A percentile compares a stretch with the other conserved stretches of the same genome.
Evolutionary conservation across 1,284 basidiomycete genomes (phyloP).

Genomic region (Cryptococcus sp.): DNA sequence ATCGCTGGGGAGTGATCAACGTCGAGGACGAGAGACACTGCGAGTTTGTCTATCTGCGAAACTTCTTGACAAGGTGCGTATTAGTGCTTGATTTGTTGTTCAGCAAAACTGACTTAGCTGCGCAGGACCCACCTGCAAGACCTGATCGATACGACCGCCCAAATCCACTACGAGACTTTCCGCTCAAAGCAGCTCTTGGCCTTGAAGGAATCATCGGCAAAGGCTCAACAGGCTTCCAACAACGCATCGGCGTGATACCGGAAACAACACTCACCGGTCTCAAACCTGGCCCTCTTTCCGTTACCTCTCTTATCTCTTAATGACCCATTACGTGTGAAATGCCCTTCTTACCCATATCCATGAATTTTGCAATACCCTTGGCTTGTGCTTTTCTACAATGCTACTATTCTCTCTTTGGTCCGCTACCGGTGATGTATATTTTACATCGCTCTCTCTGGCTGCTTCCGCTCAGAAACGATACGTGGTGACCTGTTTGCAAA

Average conservation of each 20-base stretch:
- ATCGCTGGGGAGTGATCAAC: conserved; percentile 97
- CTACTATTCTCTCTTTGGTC: background rate
- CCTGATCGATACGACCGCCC: conserved; percentile 96
- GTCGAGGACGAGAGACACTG: conserved; percentile 96
- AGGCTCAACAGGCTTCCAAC: conserved; percentile 35
- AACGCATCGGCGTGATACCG: background rate
- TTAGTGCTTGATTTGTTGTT: background rate
- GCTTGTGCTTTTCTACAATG: background rate
- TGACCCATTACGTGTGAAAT: background rate
- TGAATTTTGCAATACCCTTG: background rate
- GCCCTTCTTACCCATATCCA: background rate
- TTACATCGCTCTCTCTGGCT: no score
- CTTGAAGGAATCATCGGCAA: conserved; percentile 54
- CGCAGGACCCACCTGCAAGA: conserved; percentile 92
- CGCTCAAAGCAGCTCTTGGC: conserved; percentile 79
- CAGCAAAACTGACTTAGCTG: background rate
- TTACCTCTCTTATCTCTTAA: no score
- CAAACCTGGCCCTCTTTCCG: background rate
- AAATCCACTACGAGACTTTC: conserved; percentile 99
- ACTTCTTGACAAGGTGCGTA: conserved; percentile 85
- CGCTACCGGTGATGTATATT: background rate
- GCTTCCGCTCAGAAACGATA: no score
- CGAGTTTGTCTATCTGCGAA: conserved; percentile 95
- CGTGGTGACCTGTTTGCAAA: no score
- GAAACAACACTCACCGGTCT: background rate